Base-by-base conservation (phyloP, 106 monocot species). In the Platanthera zijinensis region DNA sequence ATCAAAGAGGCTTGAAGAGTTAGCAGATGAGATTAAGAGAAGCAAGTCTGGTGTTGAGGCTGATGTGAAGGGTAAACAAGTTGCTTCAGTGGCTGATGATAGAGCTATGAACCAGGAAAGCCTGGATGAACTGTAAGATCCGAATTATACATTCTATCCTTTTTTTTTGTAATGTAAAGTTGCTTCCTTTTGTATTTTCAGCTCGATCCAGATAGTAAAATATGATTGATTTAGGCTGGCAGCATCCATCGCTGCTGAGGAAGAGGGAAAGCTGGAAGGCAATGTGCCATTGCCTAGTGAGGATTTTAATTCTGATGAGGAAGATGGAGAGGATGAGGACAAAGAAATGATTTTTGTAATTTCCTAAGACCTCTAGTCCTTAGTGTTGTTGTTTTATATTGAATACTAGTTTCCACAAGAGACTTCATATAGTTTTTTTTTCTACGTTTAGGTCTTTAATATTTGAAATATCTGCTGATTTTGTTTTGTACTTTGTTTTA, bases 231-330 rank as follows among this genome's bases (percentile, higher is more conserved):
- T 66, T 57, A 94, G 93, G 82, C 51, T 99, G 71, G 97, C 94
- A 22, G 94, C 93, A 70, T 99, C 97, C 4, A 89, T 99, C 86
- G 94, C 94, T 83, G 94, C 97, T 6, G 99, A 99, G 76, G 94
- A 94, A 81, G 93, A 91, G 48, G 74, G 51, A 50, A 68, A 68
- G 0, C 71, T 80, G 45, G 63, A 18, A 39, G 59, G 10, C 11
- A 51, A 47, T 72, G 86, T 66, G 51, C 22, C 57, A 8, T 28
- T 82, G 28, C 78, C 85, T 54, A 22, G 79, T 25, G 69, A 30
- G 9, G 78, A 80, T 80, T 19, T 18, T 76, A 72, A 50, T 46
- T 48, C 50, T 53, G 75, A 79, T 74, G 87, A 80, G 57, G 89
- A 84, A 19, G 85, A 46, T 18, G 90, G 84, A 46, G 90, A 86